phyloP scores from a whole-genome alignment of 2,329 filamentous ascomycete genomes.

The Curvularia hawaiiensis region DNA sequence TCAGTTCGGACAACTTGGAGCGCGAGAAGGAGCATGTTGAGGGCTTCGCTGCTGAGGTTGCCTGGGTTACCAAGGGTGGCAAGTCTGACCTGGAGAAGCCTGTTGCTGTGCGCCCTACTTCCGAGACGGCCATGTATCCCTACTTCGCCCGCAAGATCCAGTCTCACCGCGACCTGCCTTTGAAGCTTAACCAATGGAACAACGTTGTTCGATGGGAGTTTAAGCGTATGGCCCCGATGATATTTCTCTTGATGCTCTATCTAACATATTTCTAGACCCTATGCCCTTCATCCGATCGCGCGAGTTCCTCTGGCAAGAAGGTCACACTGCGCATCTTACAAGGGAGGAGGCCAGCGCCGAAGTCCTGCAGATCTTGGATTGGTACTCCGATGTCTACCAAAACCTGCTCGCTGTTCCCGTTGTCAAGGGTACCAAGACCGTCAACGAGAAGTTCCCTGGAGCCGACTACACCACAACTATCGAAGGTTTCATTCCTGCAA shows the following conservation, averaged over 20 bases:
- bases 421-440: constrained; percentile 91
- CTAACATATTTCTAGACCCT: constrained; percentile 45
- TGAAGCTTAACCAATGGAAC: constrained; percentile 98
- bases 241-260: neutral
- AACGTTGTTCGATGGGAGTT: constrained; percentile 95
- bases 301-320: constrained; percentile 98
- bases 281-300: constrained; percentile 81
- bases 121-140: constrained; percentile 87
- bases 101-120: constrained; percentile 71
- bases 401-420: constrained; percentile 93
- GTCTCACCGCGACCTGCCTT: constrained; percentile 90
- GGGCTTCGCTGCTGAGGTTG: constrained; percentile 91
- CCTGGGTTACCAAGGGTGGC: constrained; percentile 89
- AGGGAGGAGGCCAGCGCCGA: constrained; percentile 81
- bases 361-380: constrained; percentile 89
- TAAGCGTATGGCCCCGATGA: constrained; percentile 60
- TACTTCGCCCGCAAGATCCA: constrained; percentile 98
- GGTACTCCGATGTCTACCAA: constrained; percentile 91
- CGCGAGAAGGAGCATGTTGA: constrained; percentile 95
- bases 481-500: constrained; percentile 95
- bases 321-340: constrained; percentile 89
- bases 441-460: constrained; percentile 97
- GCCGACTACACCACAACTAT: constrained; percentile 96
- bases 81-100: constrained; percentile 89
- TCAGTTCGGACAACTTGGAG: constrained; percentile 81